These are phyloP conservation scores for Cyclotella distinguenda DNA, from an alignment of 108 stramenopile species.

Conservation along the genomic window DNA sequence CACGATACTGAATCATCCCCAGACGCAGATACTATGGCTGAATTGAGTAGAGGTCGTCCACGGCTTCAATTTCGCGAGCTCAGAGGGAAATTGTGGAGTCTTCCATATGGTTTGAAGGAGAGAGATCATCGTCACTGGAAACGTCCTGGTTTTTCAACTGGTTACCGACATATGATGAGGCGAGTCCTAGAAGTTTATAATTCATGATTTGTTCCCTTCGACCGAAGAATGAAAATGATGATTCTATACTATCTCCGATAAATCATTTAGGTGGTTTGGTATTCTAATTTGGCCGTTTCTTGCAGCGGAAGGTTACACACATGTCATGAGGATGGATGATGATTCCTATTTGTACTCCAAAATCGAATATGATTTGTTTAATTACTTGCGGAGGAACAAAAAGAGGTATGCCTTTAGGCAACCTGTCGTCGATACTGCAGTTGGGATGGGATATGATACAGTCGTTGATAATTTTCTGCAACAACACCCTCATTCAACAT, in stretches of 20 bases:
- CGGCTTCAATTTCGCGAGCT: slow-evolving; percentile 12
- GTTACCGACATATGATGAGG: slow-evolving; percentile 76
- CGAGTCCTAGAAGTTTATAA: slow-evolving; percentile 11
- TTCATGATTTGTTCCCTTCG: not conserved
- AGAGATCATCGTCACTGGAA: slow-evolving; percentile 13
- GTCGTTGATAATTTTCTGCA: slow-evolving; percentile 16
- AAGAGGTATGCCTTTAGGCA: slow-evolving; percentile 72
- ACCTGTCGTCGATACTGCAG: slow-evolving; percentile 63
- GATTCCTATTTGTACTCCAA: slow-evolving; percentile 72
- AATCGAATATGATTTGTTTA: slow-evolving; percentile 72
- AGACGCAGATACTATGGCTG: not conserved
- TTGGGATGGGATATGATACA: slow-evolving; percentile 35
- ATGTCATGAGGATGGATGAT: slow-evolving; percentile 82
- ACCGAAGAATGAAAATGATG: no score
- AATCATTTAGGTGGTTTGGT: slow-evolving; percentile 29
- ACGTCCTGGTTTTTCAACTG: slow-evolving; percentile 24
- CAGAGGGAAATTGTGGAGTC: slow-evolving; percentile 7
- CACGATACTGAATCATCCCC: slow-evolving; percentile 16
- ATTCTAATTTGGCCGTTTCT: slow-evolving; percentile 71
- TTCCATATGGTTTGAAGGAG: slow-evolving; percentile 14
- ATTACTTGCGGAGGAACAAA: slow-evolving; percentile 52
- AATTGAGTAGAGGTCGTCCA: slow-evolving; percentile 6
- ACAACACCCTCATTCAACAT: slow-evolving; percentile 5
- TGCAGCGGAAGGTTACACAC: slow-evolving; percentile 49
- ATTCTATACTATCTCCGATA: not conserved